phyloP scores from a whole-genome alignment of 371 early-diverging fungal genomes.

The Batrachochytrium dendrobatidis region DNA sequence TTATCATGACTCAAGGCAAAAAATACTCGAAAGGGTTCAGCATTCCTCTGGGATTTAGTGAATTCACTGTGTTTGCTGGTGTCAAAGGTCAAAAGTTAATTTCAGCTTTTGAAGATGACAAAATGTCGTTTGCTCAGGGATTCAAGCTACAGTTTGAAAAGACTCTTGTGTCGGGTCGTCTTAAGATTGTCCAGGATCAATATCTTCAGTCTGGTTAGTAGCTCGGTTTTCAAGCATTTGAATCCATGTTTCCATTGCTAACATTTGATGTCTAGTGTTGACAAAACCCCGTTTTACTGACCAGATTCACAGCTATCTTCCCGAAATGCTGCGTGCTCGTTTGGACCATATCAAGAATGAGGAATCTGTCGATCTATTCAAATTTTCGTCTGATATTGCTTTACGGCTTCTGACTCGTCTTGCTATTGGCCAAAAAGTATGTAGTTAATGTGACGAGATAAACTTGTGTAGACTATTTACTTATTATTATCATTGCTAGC shows the following conservation, averaged over 20 bases:
- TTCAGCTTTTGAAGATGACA: background rate
- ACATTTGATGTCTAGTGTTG: no score
- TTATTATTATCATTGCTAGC: background rate
- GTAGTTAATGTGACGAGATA: background rate
- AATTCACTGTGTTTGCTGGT: background rate
- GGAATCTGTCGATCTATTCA: background rate
- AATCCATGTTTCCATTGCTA: background rate
- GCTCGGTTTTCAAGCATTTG: background rate
- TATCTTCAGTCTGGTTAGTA: background rate
- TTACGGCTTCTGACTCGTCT: background rate
- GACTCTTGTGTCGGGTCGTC: background rate
- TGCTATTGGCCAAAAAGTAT: background rate
- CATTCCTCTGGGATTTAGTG: background rate
- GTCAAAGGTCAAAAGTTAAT: background rate
- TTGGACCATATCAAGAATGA: background rate
- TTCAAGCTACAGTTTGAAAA: background rate
- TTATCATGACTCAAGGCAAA: background rate
- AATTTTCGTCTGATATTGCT: background rate
- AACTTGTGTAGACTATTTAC: conserved; percentile 1
- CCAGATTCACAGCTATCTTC: no score
- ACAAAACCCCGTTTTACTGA: no score
- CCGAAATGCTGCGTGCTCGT: no score
- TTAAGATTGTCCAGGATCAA: background rate
- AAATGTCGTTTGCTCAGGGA: background rate
- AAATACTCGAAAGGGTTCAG: background rate